These are phyloP conservation scores for Solanum sitiens DNA, from an alignment of 257 asterid genomes.

Conservation along the genomic window DNA sequence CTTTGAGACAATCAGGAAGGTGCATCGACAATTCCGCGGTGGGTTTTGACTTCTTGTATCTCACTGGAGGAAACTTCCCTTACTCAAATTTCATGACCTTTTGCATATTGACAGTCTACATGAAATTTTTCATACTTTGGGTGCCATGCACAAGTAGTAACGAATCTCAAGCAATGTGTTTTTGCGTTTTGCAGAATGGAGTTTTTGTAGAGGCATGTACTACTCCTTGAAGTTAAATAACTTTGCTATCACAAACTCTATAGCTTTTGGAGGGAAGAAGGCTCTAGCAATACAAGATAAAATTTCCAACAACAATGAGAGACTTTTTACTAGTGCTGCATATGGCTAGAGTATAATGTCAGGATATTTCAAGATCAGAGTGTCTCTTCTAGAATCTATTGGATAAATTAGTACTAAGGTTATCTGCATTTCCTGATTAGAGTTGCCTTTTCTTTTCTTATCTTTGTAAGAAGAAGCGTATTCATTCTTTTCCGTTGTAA, in stretches of 20 bases:
- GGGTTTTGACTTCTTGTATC: neutral
- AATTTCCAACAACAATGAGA: neutral
- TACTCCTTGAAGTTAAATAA: neutral
- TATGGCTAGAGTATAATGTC: neutral
- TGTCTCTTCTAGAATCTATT: neutral
- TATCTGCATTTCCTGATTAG: neutral
- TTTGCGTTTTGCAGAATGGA: neutral
- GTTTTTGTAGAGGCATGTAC: neutral
- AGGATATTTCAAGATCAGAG: neutral
- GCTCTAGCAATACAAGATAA: neutral
- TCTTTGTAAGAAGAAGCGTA: neutral
- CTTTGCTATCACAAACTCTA: neutral
- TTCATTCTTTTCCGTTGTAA: neutral
- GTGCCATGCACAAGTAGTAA: neutral
- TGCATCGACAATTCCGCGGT: neutral
- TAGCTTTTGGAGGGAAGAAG: neutral
- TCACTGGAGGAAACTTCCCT: neutral
- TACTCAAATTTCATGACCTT: neutral
- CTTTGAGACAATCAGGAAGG: neutral
- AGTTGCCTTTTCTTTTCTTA: neutral
- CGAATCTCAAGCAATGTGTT: neutral
- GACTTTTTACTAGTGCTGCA: neutral
- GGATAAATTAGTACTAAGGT: neutral
- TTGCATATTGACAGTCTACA: neutral
- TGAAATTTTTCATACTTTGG: neutral